These are phyloP conservation scores for Kodamaea fukazawae DNA, from an alignment of 805 yeast species.

Conservation along the genomic window DNA sequence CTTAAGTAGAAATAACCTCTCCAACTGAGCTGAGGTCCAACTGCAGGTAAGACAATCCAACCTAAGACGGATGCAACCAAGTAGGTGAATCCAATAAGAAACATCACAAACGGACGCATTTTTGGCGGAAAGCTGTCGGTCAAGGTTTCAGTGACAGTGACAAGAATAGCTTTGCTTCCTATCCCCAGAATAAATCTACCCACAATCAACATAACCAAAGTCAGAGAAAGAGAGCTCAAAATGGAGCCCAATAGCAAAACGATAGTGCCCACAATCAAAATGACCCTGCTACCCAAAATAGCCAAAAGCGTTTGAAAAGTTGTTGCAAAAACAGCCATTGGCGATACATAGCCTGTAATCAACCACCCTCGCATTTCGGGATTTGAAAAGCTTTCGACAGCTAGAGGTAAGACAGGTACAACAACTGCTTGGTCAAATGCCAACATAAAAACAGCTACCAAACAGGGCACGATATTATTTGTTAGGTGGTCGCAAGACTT, in stretches of 20 bases:
- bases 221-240: slow-evolving; percentile 50
- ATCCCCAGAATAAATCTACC: slow-evolving; percentile 70
- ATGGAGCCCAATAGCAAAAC: slow-evolving; percentile 63
- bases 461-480: no score
- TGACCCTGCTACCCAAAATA: slow-evolving; percentile 53
- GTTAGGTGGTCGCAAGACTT: no score
- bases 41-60: slow-evolving; percentile 65
- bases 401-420: slow-evolving; percentile 46
- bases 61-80: slow-evolving; percentile 55
- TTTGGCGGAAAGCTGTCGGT: slow-evolving; percentile 51
- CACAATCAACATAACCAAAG: slow-evolving; percentile 61
- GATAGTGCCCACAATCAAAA: slow-evolving; percentile 45
- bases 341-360: slow-evolving; percentile 50
- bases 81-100: slow-evolving; percentile 40
- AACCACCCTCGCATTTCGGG: slow-evolving; percentile 59
- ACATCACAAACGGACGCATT: slow-evolving; percentile 37
- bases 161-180: slow-evolving; percentile 68
- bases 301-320: slow-evolving; percentile 57
- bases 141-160: slow-evolving; percentile 52
- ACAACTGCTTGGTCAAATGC: slow-evolving; percentile 62
- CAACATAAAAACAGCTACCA: slow-evolving; percentile 32
- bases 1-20: slow-evolving; percentile 75
- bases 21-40: slow-evolving; percentile 59
- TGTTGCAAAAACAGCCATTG: slow-evolving; percentile 52
- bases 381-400: slow-evolving; percentile 47